phyloP scores from a whole-genome alignment of 2,329 filamentous ascomycete genomes.

The Leptographium lundbergii region DNA sequence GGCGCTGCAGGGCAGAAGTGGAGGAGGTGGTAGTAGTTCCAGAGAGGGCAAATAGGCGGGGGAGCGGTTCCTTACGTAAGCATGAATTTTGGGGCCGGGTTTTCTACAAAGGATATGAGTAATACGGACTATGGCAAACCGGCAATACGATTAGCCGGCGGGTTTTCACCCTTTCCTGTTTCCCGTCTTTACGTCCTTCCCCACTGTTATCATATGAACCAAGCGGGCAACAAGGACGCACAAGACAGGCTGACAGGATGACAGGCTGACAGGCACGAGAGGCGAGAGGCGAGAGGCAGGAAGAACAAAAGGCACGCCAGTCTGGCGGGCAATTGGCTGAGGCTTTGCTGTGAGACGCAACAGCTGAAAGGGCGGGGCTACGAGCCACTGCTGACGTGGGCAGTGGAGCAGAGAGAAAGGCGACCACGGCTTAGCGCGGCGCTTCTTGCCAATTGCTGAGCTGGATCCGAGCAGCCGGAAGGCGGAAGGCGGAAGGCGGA shows the following conservation, averaged over 20 bases:
- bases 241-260: too few species aligned
- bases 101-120: too few species aligned
- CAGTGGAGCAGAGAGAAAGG: background rate
- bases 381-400: background rate
- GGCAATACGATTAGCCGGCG: too few species aligned
- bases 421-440: background rate
- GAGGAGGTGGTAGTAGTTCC: background rate
- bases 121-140: too few species aligned
- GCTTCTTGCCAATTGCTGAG: background rate
- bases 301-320: background rate
- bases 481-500: background rate
- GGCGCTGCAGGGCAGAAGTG: slow-evolving; percentile 26
- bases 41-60: background rate
- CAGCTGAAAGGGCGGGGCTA: background rate
- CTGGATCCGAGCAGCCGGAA: background rate
- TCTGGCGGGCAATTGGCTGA: background rate
- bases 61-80: background rate
- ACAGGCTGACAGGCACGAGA: background rate
- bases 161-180: too few species aligned
- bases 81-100: background rate
- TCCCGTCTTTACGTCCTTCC: too few species aligned
- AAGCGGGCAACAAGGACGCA: too few species aligned
- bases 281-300: background rate
- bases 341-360: too few species aligned
- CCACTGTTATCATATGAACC: too few species aligned